A percentile compares a stretch with the other conserved stretches of the same genome.
Conservation (phyloP, 2,329 filamentous ascomycete genomes). For the Hymenoscyphus albidus region DNA sequence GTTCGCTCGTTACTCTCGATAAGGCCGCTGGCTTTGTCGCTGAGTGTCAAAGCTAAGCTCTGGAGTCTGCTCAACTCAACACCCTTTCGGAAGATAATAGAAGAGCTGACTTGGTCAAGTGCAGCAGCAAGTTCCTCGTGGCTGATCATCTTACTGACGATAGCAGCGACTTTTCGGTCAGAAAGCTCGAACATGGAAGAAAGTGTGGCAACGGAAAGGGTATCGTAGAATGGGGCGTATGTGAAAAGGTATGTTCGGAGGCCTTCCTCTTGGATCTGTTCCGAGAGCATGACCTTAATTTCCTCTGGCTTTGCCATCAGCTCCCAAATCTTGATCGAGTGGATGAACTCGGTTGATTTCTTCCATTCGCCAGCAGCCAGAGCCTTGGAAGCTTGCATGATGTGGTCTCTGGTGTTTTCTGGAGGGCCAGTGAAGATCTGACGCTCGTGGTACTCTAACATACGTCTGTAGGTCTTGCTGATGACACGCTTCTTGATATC, state of each 20-base stretch:
- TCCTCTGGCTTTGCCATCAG: slow-evolving; percentile 88
- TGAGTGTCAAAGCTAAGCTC: slow-evolving; percentile 87
- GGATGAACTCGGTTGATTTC: slow-evolving; percentile 89
- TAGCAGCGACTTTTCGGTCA: slow-evolving; percentile 83
- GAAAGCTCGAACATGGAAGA: slow-evolving; percentile 94
- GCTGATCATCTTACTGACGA: slow-evolving; percentile 99
- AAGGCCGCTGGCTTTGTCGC: slow-evolving; percentile 92
- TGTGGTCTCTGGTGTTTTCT: slow-evolving; percentile 97
- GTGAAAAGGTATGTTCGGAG: slow-evolving; percentile 98
- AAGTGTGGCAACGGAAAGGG: slow-evolving; percentile 79
- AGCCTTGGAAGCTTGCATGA: slow-evolving; percentile 98
- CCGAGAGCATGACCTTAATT: slow-evolving; percentile 95
- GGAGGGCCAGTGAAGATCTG: slow-evolving; percentile 98
- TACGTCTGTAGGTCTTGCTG: slow-evolving; percentile 98
- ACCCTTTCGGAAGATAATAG: slow-evolving; percentile 98
- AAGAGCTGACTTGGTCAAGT: slow-evolving; percentile 94
- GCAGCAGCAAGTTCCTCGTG: slow-evolving; percentile 97
- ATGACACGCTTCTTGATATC: slow-evolving; percentile 97
- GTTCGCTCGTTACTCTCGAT: slow-evolving; percentile 98
- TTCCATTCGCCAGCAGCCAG: slow-evolving; percentile 98
- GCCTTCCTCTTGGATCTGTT: slow-evolving; percentile 98
- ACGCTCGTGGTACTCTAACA: slow-evolving; percentile 98
- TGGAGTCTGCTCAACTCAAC: slow-evolving; percentile 96
- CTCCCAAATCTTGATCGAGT: slow-evolving; percentile 99
- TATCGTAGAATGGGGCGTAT: slow-evolving; percentile 98